Conservation (phyloP, 371 early-diverging fungal genomes). For the Umbelopsis sp. region DNA sequence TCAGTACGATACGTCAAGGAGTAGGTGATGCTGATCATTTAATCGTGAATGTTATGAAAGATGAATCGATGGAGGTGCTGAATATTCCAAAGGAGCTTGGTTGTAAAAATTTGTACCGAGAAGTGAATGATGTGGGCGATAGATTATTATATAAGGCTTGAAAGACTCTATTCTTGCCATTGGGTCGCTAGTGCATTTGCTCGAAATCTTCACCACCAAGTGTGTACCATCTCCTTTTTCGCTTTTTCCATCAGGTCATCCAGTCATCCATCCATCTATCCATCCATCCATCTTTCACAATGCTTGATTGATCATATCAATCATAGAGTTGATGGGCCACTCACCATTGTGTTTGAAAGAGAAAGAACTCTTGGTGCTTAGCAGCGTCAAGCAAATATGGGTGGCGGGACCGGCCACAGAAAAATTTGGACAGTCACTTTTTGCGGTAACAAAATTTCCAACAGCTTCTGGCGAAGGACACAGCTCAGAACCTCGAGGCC, state of each 20-base stretch:
- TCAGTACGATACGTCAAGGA: not conserved
- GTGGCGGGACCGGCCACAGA: not conserved
- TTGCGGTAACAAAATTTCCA: not conserved
- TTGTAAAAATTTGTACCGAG: too few species aligned
- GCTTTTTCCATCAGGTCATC: not conserved
- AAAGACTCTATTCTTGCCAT: too few species aligned
- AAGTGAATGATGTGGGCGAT: too few species aligned
- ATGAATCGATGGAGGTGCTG: too few species aligned
- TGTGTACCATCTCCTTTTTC: not conserved
- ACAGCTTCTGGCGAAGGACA: too few species aligned
- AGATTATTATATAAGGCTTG: too few species aligned
- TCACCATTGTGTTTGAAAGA: conserved; percentile 39
- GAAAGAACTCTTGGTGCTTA: conserved; percentile 16
- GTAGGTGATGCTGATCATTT: conserved; percentile 11
- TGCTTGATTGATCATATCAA: not conserved
- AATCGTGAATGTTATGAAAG: not conserved
- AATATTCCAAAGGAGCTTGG: too few species aligned
- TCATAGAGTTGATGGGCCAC: not conserved
- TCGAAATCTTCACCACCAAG: too few species aligned
- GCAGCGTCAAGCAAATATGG: not conserved
- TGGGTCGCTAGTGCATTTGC: too few species aligned
- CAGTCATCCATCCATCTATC: conserved; percentile 20
- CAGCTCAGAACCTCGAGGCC: too few species aligned
- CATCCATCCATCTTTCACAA: conserved; percentile 19
- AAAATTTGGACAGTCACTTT: conserved; percentile 13